Evolutionary conservation across 495 filamentous ascomycete genomes (phyloP), one percentile per base, ranked within the genome.

Genomic region (Talaromyces wortmannii): DNA sequence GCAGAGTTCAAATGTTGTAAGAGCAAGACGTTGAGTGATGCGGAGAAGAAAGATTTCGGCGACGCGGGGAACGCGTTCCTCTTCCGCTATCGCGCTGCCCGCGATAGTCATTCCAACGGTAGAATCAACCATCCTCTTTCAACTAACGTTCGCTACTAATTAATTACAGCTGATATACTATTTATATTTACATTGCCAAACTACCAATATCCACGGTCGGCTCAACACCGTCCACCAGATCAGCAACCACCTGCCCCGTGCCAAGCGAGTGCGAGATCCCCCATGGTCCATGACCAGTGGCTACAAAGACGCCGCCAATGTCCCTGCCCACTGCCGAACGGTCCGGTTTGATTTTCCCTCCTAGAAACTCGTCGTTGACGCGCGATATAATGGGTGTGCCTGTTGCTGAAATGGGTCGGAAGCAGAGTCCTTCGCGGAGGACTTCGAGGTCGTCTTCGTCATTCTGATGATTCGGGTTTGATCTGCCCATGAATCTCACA

Each of bases 281-380:
- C 86, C 85, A 89, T 10, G 86, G 82, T 2, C 86, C 86, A 71
- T 92, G 89, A 0, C 89, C 89, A 7, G 86, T 71, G 0, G 83
- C 84, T 17, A 92, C 61, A 62, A 81, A 90, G 8, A 94, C 84
- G 0, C 88, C 86, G 0, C 85, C 85, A 12, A 46, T 53, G 13
- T 53, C 30, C 43, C 52, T 53, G n/a, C 52, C 52, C 29, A 53
- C 42, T 11, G 52, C 23, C 42, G 52, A 44, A 32, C 23, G 52
- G 44, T 52, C 50, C 2, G 32, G 23, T 6, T 30, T 31, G 15
- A 46, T 42, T 6, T 46, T 63, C 3, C 59, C 58, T 5, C 84
- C 86, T 16, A 89, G 68, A 31, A 76, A 66, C 30, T 61, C 57
- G 50, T 87, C 81, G 5, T 69, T 61, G 1, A 91, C 66, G 23